Base-by-base conservation (phyloP, 2,329 filamentous ascomycete species). In the Ceratocystis alfenasii region DNA sequence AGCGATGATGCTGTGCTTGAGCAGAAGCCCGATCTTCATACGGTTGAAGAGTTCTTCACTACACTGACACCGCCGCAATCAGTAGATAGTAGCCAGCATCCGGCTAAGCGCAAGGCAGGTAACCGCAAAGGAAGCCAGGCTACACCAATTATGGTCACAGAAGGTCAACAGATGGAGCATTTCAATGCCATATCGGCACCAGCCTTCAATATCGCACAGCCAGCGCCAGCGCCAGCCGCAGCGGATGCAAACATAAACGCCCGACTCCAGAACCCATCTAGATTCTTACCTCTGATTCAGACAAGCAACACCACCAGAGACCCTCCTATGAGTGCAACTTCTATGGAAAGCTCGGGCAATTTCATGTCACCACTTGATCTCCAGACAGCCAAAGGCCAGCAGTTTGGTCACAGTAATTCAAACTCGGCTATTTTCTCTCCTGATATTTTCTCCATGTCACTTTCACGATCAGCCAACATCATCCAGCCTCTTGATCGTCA, bases 41-140 rank as follows among this genome's bases (percentile, higher is more conserved):
- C 90, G 3, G 91, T 96, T 0, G 92, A 96, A 72, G 91, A 97
- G 70, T 96, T 95, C 76, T 93, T 97, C 73, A 88, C 89, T 5
- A 89, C 86, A 62, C 78, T 95, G 46, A 88, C 87, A 0, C 87
- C 88, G 12, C 81, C 84, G 69, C 76, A 83, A 73, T 78, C 77
- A 72, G 75, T 76, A 62, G 78, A 85, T 15, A 71, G 70, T 66
- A 60, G 45, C 36, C 69, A 41, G 45, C 69, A 67, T 4, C 65
- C 68, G 15, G 66, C 69, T 48, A 78, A 78, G 70, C 74, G 76
- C 55, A 78, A 78, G 69, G 69, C 71, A 2, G n/a, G 55, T 5
- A 41, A 28, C 15, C 50, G 55, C 8, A 65, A 60, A 46, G 36
- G 17, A 22, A 61, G 64, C 10, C 46, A 22, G 46, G 33, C 20